These are phyloP conservation scores for Botrytis porri DNA, from an alignment of 2,329 filamentous ascomycete genomes.

Conservation along the genomic window DNA sequence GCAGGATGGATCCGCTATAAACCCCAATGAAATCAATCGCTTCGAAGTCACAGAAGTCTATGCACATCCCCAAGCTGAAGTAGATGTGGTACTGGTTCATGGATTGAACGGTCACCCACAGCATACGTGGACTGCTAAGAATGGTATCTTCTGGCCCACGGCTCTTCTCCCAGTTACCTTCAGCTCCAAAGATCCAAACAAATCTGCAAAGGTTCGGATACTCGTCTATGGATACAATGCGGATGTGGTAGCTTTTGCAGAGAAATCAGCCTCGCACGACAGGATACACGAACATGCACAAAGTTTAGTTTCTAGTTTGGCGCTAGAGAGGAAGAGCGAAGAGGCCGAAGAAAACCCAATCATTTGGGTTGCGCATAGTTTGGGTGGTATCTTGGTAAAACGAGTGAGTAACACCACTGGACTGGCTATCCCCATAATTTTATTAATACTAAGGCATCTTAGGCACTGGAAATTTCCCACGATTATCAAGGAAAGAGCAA, in stretches of 20 bases:
- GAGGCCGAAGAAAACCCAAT: slow-evolving; percentile 61
- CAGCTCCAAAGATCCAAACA: slow-evolving; percentile 33
- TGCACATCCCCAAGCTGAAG: slow-evolving; percentile 55
- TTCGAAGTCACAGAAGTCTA: slow-evolving; percentile 60
- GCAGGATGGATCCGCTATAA: slow-evolving; percentile 48
- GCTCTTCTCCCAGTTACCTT: slow-evolving; percentile 64
- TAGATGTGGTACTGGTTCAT: slow-evolving; percentile 68
- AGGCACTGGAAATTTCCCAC: slow-evolving; percentile 62
- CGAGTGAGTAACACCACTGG: slow-evolving; percentile 36
- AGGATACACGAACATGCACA: slow-evolving; percentile 70
- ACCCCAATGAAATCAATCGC: slow-evolving; percentile 46
- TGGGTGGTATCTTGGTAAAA: slow-evolving; percentile 72
- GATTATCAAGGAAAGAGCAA: slow-evolving; percentile 58
- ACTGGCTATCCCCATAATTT: background rate
- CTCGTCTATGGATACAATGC: slow-evolving; percentile 75
- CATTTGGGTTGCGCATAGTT: slow-evolving; percentile 72
- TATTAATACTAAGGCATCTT: background rate
- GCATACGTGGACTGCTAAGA: slow-evolving; percentile 57
- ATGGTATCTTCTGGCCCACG: slow-evolving; percentile 64
- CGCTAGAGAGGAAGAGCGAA: slow-evolving; percentile 59
- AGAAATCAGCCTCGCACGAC: slow-evolving; percentile 51
- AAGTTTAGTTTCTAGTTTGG: slow-evolving; percentile 60
- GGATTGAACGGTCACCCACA: slow-evolving; percentile 65
- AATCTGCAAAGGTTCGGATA: slow-evolving; percentile 56
- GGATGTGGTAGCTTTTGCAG: slow-evolving; percentile 51